Base-by-base conservation (phyloP, 257 asterid genomes). In the Jacaranda copaia region DNA sequence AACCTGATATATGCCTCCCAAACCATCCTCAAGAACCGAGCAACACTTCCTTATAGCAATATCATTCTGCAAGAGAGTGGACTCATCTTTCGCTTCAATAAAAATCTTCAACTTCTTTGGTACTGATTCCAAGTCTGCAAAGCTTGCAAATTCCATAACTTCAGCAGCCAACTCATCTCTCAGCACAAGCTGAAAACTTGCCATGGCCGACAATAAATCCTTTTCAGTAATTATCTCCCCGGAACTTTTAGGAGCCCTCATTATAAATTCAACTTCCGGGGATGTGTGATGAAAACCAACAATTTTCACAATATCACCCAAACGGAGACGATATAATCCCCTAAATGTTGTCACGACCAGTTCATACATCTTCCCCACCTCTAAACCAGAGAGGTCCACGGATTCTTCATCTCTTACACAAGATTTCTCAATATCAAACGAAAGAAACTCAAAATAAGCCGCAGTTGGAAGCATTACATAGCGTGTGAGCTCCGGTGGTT, bases 1-100 rank as follows among this genome's bases (percentile, higher is more conserved):
- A 48, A 81, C 76, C 73, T 64, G 57, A 49, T 84, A 81, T 11
- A 81, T 55, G 12, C 82, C 74, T 60, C 85, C 88, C 53, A 84
- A 52, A 15, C 73, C 59, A 38, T 76, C 78, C 72, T 79, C 84
- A 49, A 84, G 63, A 46, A 63, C 68, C 20, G 39, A 62, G 43
- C 78, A 75, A 74, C 81, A 84, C 61, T 55, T 79, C 61, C 81
- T 66, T 15, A 77, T 49, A 78, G 55, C 77, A 57, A 25, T 52
- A 32, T 69, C 74, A 38, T 65, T 75, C 73, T 65, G 73, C 67
- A 75, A 68, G 3, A 75, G 18, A 52, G 7, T 2, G 13, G 20
- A 42, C 56, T n/a, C 39, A 59, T 68, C 59, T 49, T 77, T 57
- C 70, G 68, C 42, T 77, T 77, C 81, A 36, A 77, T 12, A 14